Conservation (phyloP, 768 basidiomycete species). For the Hygrophorus russula region DNA sequence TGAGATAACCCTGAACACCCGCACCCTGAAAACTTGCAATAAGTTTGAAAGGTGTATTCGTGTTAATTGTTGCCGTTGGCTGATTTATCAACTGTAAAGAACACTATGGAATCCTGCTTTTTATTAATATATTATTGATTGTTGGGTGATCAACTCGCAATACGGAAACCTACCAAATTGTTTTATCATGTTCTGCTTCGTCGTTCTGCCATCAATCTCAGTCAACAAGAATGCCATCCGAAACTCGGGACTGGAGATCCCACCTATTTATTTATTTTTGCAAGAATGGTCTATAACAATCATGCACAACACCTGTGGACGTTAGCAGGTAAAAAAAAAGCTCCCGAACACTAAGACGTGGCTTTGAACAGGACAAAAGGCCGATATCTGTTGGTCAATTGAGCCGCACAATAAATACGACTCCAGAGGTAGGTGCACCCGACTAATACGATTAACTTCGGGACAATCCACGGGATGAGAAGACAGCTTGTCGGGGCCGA, state of each 20-base stretch:
- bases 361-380: constrained; percentile 83
- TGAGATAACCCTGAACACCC: constrained; percentile 4
- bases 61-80: constrained; percentile 65
- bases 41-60: constrained; percentile 72
- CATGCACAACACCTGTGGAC: constrained; percentile 75
- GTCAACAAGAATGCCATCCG: constrained; percentile 60
- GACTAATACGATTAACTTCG: constrained; percentile 76
- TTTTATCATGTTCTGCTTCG: constrained; percentile 78
- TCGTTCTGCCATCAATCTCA: constrained; percentile 85
- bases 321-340: background rate
- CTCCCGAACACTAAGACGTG: constrained; percentile 45
- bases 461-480: constrained; percentile 90
- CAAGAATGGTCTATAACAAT: background rate
- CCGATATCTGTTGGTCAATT: constrained; percentile 50
- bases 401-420: background rate
- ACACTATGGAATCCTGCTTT: constrained; percentile 72
- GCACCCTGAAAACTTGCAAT: constrained; percentile 84
- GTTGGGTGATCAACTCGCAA: background rate
- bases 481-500: constrained; percentile 74
- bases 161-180: constrained; percentile 50
- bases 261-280: constrained; percentile 38
- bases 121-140: no score
- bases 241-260: constrained; percentile 80
- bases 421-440: constrained; percentile 24
- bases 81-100: constrained; percentile 38